A percentile compares a stretch with the other conserved stretches of the same genome.
These are phyloP conservation scores for Rhytidhysteron rufulum DNA, from an alignment of 2,329 filamentous ascomycete genomes.

Conservation along the genomic window DNA sequence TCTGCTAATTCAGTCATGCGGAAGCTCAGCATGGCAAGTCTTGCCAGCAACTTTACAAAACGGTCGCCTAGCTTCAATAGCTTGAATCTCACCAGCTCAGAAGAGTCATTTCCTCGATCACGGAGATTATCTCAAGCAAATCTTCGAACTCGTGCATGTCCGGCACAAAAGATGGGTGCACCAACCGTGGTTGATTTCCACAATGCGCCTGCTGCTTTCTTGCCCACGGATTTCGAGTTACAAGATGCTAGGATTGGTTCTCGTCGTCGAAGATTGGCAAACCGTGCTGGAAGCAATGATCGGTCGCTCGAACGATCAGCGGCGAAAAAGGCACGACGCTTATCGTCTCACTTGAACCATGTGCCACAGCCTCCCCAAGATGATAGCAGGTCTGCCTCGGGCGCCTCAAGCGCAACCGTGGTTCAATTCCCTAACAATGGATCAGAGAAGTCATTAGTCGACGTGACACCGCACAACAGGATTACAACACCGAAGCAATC, in stretches of 20 bases:
- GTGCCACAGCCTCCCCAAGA: conserved; percentile 18
- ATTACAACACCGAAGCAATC: conserved; percentile 2
- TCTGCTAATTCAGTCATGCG: conserved; percentile 86
- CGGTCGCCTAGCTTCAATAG: conserved; percentile 59
- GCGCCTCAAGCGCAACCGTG: conserved; percentile 17
- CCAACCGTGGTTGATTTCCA: conserved; percentile 44
- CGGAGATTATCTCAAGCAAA: conserved; percentile 25
- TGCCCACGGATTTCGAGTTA: conserved; percentile 48
- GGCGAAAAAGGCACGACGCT: conserved; percentile 22
- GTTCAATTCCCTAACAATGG: conserved; percentile 11
- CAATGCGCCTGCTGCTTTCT: conserved; percentile 44
- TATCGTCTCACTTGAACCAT: conserved; percentile 28
- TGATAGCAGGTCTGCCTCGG: conserved; percentile 14
- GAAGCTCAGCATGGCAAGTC: conserved; percentile 78
- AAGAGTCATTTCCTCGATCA: conserved; percentile 28
- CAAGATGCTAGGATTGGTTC: conserved; percentile 20
- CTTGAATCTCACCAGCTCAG: conserved; percentile 33
- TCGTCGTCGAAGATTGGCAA: conserved; percentile 25
- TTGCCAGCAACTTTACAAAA: conserved; percentile 71
- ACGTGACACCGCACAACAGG: conserved; percentile 14
- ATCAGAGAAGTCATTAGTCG: conserved; percentile 6
- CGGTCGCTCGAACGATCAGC: conserved; percentile 19
- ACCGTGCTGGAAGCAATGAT: conserved; percentile 19
- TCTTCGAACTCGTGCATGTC: conserved; percentile 18
- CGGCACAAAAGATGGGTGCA: conserved; percentile 20